A percentile compares a stretch with the other conserved stretches of the same genome.
Evolutionary conservation across 306 rosid genomes (phyloP).

Genomic region (Fragaria iinumae): DNA sequence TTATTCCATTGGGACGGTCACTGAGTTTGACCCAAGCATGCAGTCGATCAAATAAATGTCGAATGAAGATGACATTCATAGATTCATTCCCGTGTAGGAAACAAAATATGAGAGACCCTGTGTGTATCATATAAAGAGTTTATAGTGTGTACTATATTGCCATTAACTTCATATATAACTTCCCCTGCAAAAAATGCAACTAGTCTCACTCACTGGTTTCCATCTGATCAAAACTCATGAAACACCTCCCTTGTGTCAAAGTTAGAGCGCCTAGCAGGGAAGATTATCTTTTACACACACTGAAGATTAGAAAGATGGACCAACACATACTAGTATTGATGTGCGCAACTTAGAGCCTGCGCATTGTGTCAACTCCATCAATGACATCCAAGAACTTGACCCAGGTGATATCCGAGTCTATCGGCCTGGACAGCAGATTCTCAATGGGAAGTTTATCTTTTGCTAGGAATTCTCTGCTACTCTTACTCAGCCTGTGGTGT

Average conservation of each 20-base stretch:
- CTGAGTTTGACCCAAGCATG: neutral
- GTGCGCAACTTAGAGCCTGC: neutral
- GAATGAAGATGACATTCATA: no score
- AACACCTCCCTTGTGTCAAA: neutral
- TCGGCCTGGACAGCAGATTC: slow-evolving; percentile 52
- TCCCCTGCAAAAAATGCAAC: neutral
- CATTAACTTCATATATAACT: no score
- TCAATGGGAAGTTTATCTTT: slow-evolving; percentile 36
- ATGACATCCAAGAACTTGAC: slow-evolving; percentile 68
- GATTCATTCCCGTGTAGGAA: no score
- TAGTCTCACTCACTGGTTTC: neutral
- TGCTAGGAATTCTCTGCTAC: slow-evolving; percentile 66
- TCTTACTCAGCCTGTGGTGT: slow-evolving; percentile 67
- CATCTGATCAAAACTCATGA: neutral
- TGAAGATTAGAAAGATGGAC: neutral
- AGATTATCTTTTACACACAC: neutral
- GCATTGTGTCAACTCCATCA: slow-evolving; percentile 59
- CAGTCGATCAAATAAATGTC: no score
- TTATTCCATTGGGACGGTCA: neutral
- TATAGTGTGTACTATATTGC: no score
- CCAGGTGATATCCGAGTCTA: slow-evolving; percentile 60
- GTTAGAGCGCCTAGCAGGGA: neutral
- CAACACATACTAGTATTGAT: neutral
- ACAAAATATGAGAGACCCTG: no score
- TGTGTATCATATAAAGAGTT: no score